Evolutionary conservation across 1,284 basidiomycete species (phyloP).

Genomic region (Papiliotrema terrestris): DNA sequence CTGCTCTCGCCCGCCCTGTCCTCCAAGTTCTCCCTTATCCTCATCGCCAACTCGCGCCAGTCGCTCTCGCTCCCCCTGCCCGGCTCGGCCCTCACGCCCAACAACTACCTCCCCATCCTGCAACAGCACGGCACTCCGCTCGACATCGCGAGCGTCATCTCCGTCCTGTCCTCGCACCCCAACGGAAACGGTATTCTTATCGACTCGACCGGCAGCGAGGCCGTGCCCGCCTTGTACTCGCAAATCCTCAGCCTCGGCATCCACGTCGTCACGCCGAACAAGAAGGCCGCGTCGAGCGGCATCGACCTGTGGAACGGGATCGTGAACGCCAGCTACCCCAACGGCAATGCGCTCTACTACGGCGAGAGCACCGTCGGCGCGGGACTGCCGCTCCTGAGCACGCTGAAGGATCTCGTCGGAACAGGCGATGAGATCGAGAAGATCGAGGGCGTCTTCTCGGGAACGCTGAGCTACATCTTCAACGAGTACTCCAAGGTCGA

Average conservation of each 20-base stretch:
- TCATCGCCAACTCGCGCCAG: slow-evolving; percentile 71
- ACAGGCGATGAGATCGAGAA: slow-evolving; percentile 78
- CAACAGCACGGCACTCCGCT: slow-evolving; percentile 44
- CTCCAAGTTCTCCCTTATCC: slow-evolving; percentile 65
- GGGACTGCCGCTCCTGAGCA: slow-evolving; percentile 86
- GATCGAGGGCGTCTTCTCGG: slow-evolving; percentile 64
- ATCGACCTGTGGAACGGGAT: slow-evolving; percentile 70
- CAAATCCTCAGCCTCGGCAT: slow-evolving; percentile 73
- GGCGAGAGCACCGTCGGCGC: slow-evolving; percentile 96
- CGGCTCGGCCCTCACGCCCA: slow-evolving; percentile 48
- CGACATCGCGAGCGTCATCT: slow-evolving; percentile 50
- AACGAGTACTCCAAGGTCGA: slow-evolving; percentile 75
- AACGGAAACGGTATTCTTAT: slow-evolving; percentile 70
- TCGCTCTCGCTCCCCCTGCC: slow-evolving; percentile 58
- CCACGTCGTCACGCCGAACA: slow-evolving; percentile 93
- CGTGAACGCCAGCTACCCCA: slow-evolving; percentile 54
- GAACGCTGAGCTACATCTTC: slow-evolving; percentile 98
- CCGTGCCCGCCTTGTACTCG: slow-evolving; percentile 80
- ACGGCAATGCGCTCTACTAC: slow-evolving; percentile 61
- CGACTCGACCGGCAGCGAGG: slow-evolving; percentile 89
- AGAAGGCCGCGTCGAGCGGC: slow-evolving; percentile 88
- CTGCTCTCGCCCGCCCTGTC: slow-evolving; percentile 64
- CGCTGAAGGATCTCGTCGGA: slow-evolving; percentile 82
- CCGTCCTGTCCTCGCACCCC: slow-evolving; percentile 49
- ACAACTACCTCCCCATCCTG: slow-evolving; percentile 43